Percentiles rank a stretch among this genome's conserved stretches.
Evolutionary conservation across 148 eudicot genomes (phyloP).

Genomic region (Chenopodium album): DNA sequence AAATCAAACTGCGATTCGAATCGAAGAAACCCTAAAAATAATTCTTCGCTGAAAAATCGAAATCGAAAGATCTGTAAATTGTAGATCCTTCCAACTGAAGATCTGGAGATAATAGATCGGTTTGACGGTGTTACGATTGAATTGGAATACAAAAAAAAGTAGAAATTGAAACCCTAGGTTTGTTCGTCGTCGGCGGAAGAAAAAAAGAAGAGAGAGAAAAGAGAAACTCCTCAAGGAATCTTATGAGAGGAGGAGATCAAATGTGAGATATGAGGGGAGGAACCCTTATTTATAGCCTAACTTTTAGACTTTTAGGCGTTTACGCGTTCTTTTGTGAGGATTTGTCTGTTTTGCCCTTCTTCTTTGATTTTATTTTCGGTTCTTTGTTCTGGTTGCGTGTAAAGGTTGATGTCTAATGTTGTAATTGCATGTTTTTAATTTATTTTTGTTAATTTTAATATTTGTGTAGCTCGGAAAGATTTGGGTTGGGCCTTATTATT

Average conservation of each 20-base stretch:
- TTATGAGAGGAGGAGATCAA: not conserved
- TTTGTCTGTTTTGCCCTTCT: conserved; percentile 17
- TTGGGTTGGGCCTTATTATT: too few species aligned
- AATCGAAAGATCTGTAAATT: not conserved
- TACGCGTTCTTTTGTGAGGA: conserved; percentile 6
- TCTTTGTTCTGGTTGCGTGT: too few species aligned
- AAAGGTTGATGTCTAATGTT: too few species aligned
- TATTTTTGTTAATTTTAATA: too few species aligned
- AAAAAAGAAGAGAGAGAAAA: not conserved
- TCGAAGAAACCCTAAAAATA: conserved; percentile 1
- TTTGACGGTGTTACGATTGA: not conserved
- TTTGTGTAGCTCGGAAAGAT: too few species aligned
- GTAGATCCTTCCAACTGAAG: not conserved
- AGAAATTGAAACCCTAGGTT: conserved; percentile 25
- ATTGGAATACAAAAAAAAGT: too few species aligned
- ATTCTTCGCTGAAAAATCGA: too few species aligned
- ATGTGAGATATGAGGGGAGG: not conserved
- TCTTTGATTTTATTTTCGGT: not conserved
- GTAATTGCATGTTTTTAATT: too few species aligned
- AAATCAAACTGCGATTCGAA: not conserved
- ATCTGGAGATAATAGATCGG: not conserved
- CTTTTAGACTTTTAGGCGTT: not conserved
- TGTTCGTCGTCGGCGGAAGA: not conserved
- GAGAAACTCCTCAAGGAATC: not conserved
- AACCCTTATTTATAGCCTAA: conserved; percentile 24